A percentile compares a stretch with the other conserved stretches of the same genome.
phyloP scores from a whole-genome alignment of 345 rosid genomes.

The Erodium maritimum region DNA sequence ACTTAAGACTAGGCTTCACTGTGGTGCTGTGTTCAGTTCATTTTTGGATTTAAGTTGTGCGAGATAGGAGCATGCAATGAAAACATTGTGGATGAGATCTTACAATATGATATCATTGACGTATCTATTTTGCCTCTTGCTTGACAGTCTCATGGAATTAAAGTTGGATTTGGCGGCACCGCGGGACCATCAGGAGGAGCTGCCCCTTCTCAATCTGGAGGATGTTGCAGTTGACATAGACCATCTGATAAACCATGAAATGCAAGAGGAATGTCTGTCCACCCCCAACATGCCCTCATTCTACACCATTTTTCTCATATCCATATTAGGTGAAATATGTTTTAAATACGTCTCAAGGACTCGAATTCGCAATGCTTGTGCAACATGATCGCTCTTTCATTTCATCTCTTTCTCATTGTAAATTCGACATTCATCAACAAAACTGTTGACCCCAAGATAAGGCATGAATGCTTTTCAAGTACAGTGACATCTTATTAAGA shows the following conservation, averaged over 20 bases:
- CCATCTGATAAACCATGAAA: background rate
- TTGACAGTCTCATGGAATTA: conserved; percentile 81
- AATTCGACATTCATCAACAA: too few relatives aligned
- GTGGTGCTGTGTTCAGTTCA: too few relatives aligned
- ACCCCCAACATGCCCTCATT: background rate
- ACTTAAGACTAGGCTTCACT: too few relatives aligned
- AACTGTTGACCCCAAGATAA: background rate
- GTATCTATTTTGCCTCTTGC: background rate
- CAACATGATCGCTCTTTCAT: background rate
- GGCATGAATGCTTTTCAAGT: background rate
- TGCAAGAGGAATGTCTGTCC: background rate
- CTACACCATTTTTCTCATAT: background rate
- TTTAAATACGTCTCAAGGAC: background rate
- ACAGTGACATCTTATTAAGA: background rate
- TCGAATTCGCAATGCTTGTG: background rate
- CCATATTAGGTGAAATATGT: background rate
- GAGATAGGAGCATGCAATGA: too few relatives aligned
- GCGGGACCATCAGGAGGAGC: conserved; percentile 93
- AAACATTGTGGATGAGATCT: background rate
- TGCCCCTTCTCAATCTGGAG: conserved; percentile 74
- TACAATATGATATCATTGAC: conserved; percentile 8
- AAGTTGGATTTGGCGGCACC: conserved; percentile 92
- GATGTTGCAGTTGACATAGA: conserved; percentile 63
- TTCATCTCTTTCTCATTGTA: background rate
- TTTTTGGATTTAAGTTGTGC: too few relatives aligned